Evolutionary conservation across 371 early-diverging fungal species (phyloP).

Genomic region (Dichotomocladium elegans): DNA sequence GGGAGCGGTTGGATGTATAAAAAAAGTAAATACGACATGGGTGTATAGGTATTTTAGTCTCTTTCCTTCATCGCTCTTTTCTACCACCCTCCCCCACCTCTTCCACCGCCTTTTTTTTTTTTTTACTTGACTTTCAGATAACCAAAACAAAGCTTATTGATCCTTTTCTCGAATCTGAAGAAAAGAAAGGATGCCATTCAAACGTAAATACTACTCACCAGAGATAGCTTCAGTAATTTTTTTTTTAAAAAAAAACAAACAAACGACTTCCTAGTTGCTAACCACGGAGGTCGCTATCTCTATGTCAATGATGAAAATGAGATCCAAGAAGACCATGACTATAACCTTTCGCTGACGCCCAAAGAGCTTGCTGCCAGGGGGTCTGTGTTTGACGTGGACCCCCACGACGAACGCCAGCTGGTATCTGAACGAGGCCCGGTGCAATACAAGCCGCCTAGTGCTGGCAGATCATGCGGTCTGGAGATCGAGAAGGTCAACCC

Average conservation of each 20-base stretch:
- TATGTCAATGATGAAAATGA: conserved; percentile 13
- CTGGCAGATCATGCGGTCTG: background rate
- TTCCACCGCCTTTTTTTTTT: background rate
- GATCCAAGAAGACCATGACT: conserved; percentile 9
- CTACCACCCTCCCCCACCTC: background rate
- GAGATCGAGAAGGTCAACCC: conserved; percentile 3
- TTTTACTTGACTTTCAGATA: too few species aligned
- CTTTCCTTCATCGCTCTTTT: conserved; percentile 2
- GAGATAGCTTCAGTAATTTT: background rate
- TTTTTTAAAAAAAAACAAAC: background rate
- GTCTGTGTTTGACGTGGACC: conserved; percentile 4
- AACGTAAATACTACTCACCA: conserved; percentile 6
- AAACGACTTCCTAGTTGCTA: too few species aligned
- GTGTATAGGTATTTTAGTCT: background rate
- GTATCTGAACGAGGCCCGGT: background rate
- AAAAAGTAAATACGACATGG: background rate
- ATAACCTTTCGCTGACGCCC: conserved; percentile 11
- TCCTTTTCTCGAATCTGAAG: too few species aligned
- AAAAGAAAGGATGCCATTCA: conserved; percentile 11
- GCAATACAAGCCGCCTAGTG: background rate
- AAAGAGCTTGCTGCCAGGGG: conserved; percentile 9
- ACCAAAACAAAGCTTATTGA: too few species aligned
- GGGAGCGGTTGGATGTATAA: background rate
- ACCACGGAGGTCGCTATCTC: conserved; percentile 18
- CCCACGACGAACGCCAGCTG: conserved; percentile 4